phyloP scores from a whole-genome alignment of 805 yeast genomes.

The Saturnispora hagleri region DNA sequence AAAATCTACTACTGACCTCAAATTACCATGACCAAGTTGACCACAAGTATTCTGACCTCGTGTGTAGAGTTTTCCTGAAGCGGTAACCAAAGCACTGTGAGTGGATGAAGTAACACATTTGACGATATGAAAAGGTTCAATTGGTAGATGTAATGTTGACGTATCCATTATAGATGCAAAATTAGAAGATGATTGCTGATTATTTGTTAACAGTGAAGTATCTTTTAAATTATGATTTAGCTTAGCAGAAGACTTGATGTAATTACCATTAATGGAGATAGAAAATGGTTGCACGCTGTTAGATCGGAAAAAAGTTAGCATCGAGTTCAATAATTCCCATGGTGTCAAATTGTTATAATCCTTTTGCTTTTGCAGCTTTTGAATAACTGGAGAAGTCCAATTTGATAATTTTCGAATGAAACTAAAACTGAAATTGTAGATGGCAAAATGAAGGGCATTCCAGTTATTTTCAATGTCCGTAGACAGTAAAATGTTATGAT shows the following conservation, averaged over 20 bases:
- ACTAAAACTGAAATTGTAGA: slow-evolving; percentile 46
- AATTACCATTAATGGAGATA: slow-evolving; percentile 6
- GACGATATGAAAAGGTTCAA: background rate
- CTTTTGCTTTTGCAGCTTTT: slow-evolving; percentile 38
- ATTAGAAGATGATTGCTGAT: background rate
- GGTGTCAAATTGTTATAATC: slow-evolving; percentile 73
- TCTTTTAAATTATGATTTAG: background rate
- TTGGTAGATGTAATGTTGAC: slow-evolving; percentile 1
- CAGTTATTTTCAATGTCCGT: slow-evolving; percentile 73
- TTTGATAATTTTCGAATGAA: slow-evolving; percentile 40
- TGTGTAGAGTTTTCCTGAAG: slow-evolving; percentile 22
- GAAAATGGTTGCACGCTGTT: background rate
- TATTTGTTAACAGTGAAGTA: background rate
- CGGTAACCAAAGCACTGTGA: slow-evolving; percentile 10
- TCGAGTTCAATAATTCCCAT: slow-evolving; percentile 44
- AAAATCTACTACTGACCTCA: background rate
- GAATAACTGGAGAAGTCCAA: slow-evolving; percentile 9
- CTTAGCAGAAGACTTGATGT: background rate
- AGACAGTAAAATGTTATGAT: slow-evolving; percentile 35
- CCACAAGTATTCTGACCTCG: slow-evolving; percentile 67
- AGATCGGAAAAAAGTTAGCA: background rate
- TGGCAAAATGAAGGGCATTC: slow-evolving; percentile 68
- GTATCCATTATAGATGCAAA: background rate
- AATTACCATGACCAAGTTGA: slow-evolving; percentile 6
- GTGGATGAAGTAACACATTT: slow-evolving; percentile 6